These are phyloP conservation scores for Cyclanthera cordifolia DNA, from an alignment of 306 rosid species.

Conservation along the genomic window DNA sequence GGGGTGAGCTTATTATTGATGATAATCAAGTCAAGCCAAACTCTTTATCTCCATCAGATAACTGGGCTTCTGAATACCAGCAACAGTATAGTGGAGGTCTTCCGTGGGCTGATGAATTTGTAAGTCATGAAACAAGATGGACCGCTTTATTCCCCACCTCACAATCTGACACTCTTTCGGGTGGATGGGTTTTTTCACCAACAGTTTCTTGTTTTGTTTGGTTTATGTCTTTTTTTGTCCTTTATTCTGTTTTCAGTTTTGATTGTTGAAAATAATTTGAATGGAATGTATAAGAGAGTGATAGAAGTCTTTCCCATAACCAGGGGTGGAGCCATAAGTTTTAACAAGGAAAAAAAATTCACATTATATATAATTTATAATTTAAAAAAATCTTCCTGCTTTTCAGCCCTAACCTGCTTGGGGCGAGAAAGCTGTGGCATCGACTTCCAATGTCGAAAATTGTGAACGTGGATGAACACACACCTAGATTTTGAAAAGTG, in stretches of 20 bases:
- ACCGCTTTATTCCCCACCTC: neutral
- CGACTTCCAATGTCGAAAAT: neutral
- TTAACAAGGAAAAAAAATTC: neutral
- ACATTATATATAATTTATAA: neutral
- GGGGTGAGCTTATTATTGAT: conserved; percentile 83
- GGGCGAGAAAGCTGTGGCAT: neutral
- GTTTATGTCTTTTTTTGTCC: neutral
- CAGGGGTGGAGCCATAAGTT: neutral
- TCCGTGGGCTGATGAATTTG: conserved; percentile 82
- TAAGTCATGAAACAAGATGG: conserved; percentile 29
- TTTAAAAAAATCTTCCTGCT: neutral
- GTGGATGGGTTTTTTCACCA: neutral
- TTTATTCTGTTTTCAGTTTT: neutral
- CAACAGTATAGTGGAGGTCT: conserved; percentile 44
- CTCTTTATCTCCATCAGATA: conserved; percentile 48
- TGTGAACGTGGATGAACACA: neutral
- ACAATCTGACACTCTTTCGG: neutral
- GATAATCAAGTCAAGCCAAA: conserved; percentile 79
- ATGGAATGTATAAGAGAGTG: neutral
- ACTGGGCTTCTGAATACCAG: conserved; percentile 81
- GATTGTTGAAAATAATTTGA: neutral
- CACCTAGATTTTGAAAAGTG: neutral
- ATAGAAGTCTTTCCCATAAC: neutral
- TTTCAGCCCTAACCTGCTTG: neutral
- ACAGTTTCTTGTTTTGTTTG: neutral